Evolutionary conservation across 2,329 filamentous ascomycete species (phyloP).

Genomic region (Microdochium bolleyi): DNA sequence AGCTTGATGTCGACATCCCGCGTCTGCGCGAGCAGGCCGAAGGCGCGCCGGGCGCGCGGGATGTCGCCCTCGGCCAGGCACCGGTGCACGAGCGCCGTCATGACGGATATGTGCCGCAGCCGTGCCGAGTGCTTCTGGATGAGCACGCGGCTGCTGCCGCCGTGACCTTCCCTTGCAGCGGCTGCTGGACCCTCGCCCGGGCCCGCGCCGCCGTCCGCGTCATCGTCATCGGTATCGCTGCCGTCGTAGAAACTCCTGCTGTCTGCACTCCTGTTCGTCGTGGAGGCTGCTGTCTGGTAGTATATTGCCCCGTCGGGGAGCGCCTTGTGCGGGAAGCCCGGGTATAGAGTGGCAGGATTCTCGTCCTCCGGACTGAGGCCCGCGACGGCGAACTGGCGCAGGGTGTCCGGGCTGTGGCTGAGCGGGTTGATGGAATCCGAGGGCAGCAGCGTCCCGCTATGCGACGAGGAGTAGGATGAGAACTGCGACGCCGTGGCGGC

Average conservation of each 20-base stretch:
- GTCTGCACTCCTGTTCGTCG: background rate
- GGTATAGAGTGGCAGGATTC: slow-evolving; percentile 25
- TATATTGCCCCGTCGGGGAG: slow-evolving; percentile 14
- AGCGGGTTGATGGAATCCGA: slow-evolving; percentile 41
- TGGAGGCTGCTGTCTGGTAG: background rate
- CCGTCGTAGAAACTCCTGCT: slow-evolving; percentile 2
- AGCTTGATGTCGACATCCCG: slow-evolving; percentile 59
- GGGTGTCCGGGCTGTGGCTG: slow-evolving; percentile 42
- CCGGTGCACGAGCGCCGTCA: slow-evolving; percentile 64
- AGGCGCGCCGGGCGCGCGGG: slow-evolving; percentile 62
- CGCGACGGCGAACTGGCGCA: slow-evolving; percentile 44
- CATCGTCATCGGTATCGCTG: slow-evolving; percentile 2
- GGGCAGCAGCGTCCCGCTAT: slow-evolving; percentile 12
- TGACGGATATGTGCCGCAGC: slow-evolving; percentile 52
- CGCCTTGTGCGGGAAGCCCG: slow-evolving; percentile 44
- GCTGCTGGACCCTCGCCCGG: slow-evolving; percentile 3
- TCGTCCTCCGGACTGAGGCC: slow-evolving; percentile 40
- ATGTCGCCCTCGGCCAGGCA: slow-evolving; percentile 67
- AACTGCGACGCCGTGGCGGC: slow-evolving; percentile 7
- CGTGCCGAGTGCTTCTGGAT: slow-evolving; percentile 22
- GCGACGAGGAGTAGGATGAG: background rate
- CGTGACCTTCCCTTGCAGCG: slow-evolving; percentile 3
- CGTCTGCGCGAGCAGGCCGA: slow-evolving; percentile 61
- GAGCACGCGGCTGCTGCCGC: slow-evolving; percentile 6
- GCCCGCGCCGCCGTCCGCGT: slow-evolving; percentile 1